These are phyloP conservation scores for Elongisporangium undulatum DNA, from an alignment of 352 stramenopile genomes.

Conservation along the genomic window DNA sequence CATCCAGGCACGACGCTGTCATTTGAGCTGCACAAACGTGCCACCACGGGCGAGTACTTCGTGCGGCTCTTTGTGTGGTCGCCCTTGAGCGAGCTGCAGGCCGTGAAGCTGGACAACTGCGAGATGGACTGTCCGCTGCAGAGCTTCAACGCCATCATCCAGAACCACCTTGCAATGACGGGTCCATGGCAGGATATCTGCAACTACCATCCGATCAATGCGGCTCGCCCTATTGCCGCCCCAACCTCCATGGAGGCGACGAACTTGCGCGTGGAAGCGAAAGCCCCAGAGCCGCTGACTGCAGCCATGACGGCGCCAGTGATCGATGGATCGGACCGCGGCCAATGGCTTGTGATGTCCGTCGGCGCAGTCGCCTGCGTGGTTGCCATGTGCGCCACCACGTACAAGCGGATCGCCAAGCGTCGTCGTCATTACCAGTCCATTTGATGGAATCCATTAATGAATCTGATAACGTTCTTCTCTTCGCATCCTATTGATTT, in stretches of 20 bases:
- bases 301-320: neutral
- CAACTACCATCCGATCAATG: conserved; percentile 53
- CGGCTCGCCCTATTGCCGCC: neutral
- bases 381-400: conserved; percentile 27
- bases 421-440: conserved; percentile 34
- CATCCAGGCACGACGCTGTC: conserved; percentile 68
- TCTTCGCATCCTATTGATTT: neutral
- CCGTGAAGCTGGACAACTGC: conserved; percentile 60
- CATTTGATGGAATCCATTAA: conserved; percentile 16
- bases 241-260: conserved; percentile 1
- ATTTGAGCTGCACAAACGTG: conserved; percentile 57
- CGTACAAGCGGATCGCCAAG: conserved; percentile 39
- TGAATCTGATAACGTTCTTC: neutral
- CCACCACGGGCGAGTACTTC: conserved; percentile 29
- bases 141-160: conserved; percentile 53
- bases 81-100: conserved; percentile 38
- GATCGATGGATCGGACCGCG: conserved; percentile 1
- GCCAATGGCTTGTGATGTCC: conserved; percentile 32
- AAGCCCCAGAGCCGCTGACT: neutral
- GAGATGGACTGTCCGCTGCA: conserved; percentile 46
- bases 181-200: conserved; percentile 74
- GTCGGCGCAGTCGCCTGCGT: conserved; percentile 30
- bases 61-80: conserved; percentile 73
- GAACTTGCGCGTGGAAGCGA: conserved; percentile 17
- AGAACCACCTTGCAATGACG: conserved; percentile 46